phyloP scores from a whole-genome alignment of 345 rosid genomes.

The Bruguiera gymnorhiza region DNA sequence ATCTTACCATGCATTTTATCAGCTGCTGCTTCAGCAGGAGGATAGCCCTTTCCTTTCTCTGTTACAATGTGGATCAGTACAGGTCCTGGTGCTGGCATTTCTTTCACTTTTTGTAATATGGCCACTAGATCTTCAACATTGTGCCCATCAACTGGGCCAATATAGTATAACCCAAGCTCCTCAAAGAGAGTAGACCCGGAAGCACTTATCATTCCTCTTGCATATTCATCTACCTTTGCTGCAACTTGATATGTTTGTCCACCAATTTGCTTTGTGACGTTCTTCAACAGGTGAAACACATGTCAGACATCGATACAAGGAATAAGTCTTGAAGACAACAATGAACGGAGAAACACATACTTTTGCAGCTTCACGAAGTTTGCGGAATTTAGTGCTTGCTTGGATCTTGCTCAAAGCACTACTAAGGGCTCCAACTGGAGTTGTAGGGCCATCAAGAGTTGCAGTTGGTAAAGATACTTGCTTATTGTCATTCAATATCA shows the following conservation, averaged over 20 bases:
- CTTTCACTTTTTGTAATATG: conserved; percentile 56
- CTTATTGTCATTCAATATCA: conserved; percentile 61
- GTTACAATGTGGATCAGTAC: conserved; percentile 67
- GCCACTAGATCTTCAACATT: conserved; percentile 58
- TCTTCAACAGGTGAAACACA: conserved; percentile 27
- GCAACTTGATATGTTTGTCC: conserved; percentile 55
- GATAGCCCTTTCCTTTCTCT: conserved; percentile 75
- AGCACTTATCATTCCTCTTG: conserved; percentile 64
- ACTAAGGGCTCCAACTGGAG: conserved; percentile 72
- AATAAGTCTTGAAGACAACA: neutral
- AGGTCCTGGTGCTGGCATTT: conserved; percentile 71
- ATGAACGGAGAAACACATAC: conserved; percentile 21
- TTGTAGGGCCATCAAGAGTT: conserved; percentile 69
- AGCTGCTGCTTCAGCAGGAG: conserved; percentile 70
- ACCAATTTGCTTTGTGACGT: conserved; percentile 55
- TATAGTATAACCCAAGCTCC: conserved; percentile 66
- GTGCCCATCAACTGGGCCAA: conserved; percentile 68
- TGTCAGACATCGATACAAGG: conserved; percentile 13
- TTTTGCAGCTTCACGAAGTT: conserved; percentile 68
- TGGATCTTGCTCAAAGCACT: conserved; percentile 53
- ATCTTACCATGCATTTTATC: conserved; percentile 77
- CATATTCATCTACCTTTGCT: conserved; percentile 67
- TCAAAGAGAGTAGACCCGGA: conserved; percentile 58
- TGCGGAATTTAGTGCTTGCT: conserved; percentile 55
- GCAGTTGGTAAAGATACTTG: conserved; percentile 79